A percentile compares a stretch with the other conserved stretches of the same genome.
phyloP scores from a whole-genome alignment of 1,139 yeast genomes.

The Kurtzmaniella quercitrusa region DNA sequence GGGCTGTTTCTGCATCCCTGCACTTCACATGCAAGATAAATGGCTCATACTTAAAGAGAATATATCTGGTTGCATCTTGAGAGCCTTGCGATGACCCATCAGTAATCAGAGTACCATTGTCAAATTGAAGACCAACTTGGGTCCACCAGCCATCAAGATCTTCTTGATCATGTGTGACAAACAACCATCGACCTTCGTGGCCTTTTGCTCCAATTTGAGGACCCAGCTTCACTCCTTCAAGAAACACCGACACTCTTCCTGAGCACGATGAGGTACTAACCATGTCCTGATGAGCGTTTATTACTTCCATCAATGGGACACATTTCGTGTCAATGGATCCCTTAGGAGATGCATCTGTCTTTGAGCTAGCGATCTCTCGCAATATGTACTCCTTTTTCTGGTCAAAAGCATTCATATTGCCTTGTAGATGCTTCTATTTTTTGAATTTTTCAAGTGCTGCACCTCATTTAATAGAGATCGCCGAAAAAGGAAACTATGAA shows the following conservation, averaged over 20 bases:
- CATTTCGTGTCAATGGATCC: slow-evolving; percentile 75
- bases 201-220: slow-evolving; percentile 78
- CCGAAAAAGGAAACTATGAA: background rate
- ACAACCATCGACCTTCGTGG: slow-evolving; percentile 80
- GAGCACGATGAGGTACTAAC: slow-evolving; percentile 89
- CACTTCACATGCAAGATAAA: slow-evolving; percentile 81
- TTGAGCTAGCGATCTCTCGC: slow-evolving; percentile 45
- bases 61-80: slow-evolving; percentile 39
- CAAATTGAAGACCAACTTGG: slow-evolving; percentile 22
- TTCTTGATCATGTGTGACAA: slow-evolving; percentile 63
- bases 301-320: slow-evolving; percentile 63
- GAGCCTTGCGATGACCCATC: slow-evolving; percentile 4
- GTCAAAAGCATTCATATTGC: slow-evolving; percentile 49
- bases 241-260: slow-evolving; percentile 77
- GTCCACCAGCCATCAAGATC: slow-evolving; percentile 53
- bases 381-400: slow-evolving; percentile 64
- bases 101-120: slow-evolving; percentile 6
- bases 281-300: slow-evolving; percentile 61
- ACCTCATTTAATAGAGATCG: background rate
- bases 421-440: too few relatives aligned
- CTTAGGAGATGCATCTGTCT: slow-evolving; percentile 72
- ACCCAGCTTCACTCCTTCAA: slow-evolving; percentile 53
- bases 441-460: background rate
- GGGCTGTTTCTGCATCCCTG: slow-evolving; percentile 55
- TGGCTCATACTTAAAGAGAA: slow-evolving; percentile 79